These are phyloP conservation scores for Taiozyma sp. DNA, from an alignment of 1,139 yeast species.

Conservation along the genomic window DNA sequence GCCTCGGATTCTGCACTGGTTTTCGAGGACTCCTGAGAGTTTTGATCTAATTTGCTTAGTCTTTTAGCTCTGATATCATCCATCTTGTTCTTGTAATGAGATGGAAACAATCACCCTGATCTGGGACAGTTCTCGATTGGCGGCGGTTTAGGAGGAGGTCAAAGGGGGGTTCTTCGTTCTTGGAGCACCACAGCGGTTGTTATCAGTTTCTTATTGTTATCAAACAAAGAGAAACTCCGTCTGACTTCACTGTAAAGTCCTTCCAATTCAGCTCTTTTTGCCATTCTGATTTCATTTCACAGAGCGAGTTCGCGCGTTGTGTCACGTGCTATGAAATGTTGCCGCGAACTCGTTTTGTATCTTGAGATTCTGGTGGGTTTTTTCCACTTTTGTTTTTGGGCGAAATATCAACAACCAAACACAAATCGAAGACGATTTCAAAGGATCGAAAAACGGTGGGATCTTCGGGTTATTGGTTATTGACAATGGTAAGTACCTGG, in stretches of 20 bases:
- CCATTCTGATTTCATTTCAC: no score
- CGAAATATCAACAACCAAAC: not conserved
- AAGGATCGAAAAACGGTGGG: no score
- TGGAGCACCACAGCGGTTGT: no score
- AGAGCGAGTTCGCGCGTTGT: not conserved
- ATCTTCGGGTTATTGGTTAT: not conserved
- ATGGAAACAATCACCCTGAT: not conserved
- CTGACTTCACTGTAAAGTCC: no score
- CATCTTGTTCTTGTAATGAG: not conserved
- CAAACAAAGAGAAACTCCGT: no score
- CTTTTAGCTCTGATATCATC: constrained; percentile 46
- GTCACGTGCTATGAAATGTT: no score
- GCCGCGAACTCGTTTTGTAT: not conserved
- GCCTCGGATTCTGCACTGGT: not conserved
- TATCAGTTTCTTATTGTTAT: no score
- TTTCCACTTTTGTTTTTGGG: not conserved
- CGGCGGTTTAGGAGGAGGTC: not conserved
- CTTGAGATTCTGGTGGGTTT: not conserved
- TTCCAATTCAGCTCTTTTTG: no score
- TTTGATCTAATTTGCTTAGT: constrained; percentile 39
- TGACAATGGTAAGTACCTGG: not conserved
- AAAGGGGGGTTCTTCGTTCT: no score
- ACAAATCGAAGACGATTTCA: no score
- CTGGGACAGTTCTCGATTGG: not conserved
- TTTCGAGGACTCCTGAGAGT: not conserved